Conservation (phyloP, 495 filamentous ascomycete genomes). For the Durotheca rogersii region DNA sequence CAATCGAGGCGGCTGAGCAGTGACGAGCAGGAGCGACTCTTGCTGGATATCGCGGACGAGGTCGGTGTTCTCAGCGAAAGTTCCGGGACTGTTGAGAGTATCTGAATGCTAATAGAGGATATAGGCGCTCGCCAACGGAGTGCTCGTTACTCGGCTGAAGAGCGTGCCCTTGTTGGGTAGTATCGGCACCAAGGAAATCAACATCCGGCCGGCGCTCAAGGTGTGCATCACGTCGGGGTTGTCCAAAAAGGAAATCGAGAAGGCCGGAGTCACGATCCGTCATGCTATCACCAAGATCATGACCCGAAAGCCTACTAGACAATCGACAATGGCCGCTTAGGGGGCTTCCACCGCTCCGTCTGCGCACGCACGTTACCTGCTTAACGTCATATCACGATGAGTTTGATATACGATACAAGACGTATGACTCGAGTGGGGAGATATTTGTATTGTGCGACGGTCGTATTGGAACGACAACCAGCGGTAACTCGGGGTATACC, state of each 20-base stretch:
- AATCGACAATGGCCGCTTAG: slow-evolving; percentile 29
- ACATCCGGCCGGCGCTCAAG: slow-evolving; percentile 77
- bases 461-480: slow-evolving; percentile 12
- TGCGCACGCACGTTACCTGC: background rate
- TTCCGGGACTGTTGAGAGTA: background rate
- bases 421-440: too few species aligned
- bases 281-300: slow-evolving; percentile 93
- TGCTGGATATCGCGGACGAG: slow-evolving; percentile 94
- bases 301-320: slow-evolving; percentile 51
- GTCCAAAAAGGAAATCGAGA: slow-evolving; percentile 91
- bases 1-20: slow-evolving; percentile 63
- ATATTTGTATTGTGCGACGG: slow-evolving; percentile 10
- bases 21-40: slow-evolving; percentile 77
- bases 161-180: slow-evolving; percentile 61
- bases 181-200: slow-evolving; percentile 59
- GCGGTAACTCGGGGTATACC: too few species aligned
- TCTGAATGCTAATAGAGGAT: slow-evolving; percentile 1
- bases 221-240: slow-evolving; percentile 85
- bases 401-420: slow-evolving; percentile 10
- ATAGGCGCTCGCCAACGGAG: slow-evolving; percentile 76
- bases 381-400: slow-evolving; percentile 9
- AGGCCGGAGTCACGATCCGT: slow-evolving; percentile 80
- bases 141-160: slow-evolving; percentile 85
- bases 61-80: slow-evolving; percentile 47
- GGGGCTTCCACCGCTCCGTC: slow-evolving; percentile 19